Evolutionary conservation across 352 stramenopile species (phyloP).

Genomic region (Phytophthora citricola): DNA sequence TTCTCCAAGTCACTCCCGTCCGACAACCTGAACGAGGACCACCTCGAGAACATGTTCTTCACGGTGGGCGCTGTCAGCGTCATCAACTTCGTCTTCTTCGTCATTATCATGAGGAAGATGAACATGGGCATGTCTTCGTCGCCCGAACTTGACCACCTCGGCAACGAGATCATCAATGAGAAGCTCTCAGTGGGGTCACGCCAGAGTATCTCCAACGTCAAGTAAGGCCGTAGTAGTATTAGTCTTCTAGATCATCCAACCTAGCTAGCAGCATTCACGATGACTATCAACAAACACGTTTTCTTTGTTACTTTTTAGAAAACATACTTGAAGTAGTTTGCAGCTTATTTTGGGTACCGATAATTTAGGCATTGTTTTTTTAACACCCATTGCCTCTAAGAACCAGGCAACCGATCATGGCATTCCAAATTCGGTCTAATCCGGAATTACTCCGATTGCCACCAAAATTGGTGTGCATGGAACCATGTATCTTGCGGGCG

Average conservation of each 20-base stretch:
- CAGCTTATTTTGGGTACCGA: too few relatives aligned
- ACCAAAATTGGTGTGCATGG: too few relatives aligned
- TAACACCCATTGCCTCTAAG: too few relatives aligned
- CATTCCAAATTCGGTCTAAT: too few relatives aligned
- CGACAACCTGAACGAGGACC: conserved; percentile 55
- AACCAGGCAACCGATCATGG: too few relatives aligned
- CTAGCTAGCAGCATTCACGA: background rate
- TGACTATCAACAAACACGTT: too few relatives aligned
- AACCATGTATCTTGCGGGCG: too few relatives aligned
- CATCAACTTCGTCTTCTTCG: conserved; percentile 61
- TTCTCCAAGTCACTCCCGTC: conserved; percentile 54
- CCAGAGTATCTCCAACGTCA: conserved; percentile 18
- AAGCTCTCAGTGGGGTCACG: conserved; percentile 22
- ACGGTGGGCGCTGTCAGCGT: conserved; percentile 50
- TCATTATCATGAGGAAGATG: conserved; percentile 62
- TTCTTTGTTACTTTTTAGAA: too few relatives aligned
- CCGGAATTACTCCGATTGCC: too few relatives aligned
- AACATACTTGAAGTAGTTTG: too few relatives aligned
- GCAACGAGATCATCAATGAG: conserved; percentile 23
- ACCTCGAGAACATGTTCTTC: conserved; percentile 75
- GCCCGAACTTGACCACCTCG: conserved; percentile 19
- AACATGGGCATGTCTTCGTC: conserved; percentile 48
- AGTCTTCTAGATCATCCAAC: background rate
- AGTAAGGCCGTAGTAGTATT: conserved; percentile 9
- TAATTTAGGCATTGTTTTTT: too few relatives aligned